Percentiles rank a stretch among this genome's conserved stretches.
phyloP scores from a whole-genome alignment of 2,329 filamentous ascomycete species.

The Colletotrichum sublineola region DNA sequence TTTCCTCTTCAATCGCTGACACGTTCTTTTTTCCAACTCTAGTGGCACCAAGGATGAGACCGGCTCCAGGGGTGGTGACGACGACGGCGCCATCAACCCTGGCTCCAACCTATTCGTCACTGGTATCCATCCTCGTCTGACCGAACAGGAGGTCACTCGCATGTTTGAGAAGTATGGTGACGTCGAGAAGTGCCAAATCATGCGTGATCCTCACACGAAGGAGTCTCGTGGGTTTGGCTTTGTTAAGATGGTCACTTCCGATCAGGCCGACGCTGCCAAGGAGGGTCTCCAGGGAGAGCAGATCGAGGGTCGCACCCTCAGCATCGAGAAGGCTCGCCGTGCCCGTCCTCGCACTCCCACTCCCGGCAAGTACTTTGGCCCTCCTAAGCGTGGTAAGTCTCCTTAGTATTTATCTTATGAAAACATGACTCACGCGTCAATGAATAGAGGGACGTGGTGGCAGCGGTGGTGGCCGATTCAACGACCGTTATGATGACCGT shows the following conservation, averaged over 20 bases:
- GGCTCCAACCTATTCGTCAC: slow-evolving; percentile 99
- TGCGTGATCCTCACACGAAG: slow-evolving; percentile 98
- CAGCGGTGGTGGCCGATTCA: slow-evolving; percentile 63
- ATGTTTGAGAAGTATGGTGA: slow-evolving; percentile 99
- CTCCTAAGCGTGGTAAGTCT: slow-evolving; percentile 91
- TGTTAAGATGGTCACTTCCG: slow-evolving; percentile 97
- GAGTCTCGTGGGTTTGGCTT: slow-evolving; percentile 99
- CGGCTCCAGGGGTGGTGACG: slow-evolving; percentile 68
- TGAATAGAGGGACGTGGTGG: slow-evolving; percentile 57
- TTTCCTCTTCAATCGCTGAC: slow-evolving; percentile 32
- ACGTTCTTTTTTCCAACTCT: slow-evolving; percentile 7
- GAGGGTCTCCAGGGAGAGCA: slow-evolving; percentile 95
- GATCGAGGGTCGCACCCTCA: slow-evolving; percentile 94
- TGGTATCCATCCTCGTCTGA: slow-evolving; percentile 93
- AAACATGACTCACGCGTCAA: slow-evolving; percentile 10
- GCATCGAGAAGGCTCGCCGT: slow-evolving; percentile 98
- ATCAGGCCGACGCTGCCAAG: slow-evolving; percentile 96
- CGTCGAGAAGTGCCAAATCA: slow-evolving; percentile 99
- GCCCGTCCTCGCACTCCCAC: slow-evolving; percentile 95
- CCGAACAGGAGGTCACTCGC: slow-evolving; percentile 89
- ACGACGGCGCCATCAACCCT: slow-evolving; percentile 87
- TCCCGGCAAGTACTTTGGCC: slow-evolving; percentile 98
- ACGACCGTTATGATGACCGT: slow-evolving; percentile 74
- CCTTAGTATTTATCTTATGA: neutral
- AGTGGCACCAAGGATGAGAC: slow-evolving; percentile 67